Evolutionary conservation across 345 rosid species (phyloP), one percentile per base, ranked within the genome.

Genomic region (Orychophragmus violaceus): DNA sequence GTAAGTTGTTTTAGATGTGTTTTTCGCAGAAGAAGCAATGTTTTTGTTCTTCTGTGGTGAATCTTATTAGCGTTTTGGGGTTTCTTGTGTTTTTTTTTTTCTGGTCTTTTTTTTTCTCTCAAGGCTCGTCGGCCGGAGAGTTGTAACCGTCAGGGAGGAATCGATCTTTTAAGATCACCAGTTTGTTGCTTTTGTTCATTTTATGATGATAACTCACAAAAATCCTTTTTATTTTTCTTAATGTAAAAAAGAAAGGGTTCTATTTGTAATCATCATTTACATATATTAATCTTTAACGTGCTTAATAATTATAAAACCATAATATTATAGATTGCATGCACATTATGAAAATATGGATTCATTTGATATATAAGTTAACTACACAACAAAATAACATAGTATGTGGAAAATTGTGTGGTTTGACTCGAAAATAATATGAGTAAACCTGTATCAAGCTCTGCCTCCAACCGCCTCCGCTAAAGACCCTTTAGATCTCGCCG

Each of bases 1-100:
- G 68, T 59, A 59, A 66, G 76, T 59, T 65, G 66, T 66, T 37
- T 50, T 71, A 62, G 77, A 49, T 67, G 73, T 74, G 77, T 58
- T 71, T n/a, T 64, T 70, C 35, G 72, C 66, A 27, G 41, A 35
- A 71, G 59, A 30, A 50, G 62, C 66, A 27, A 39, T 57, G 69
- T 27, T 48, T 59, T 22, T 21, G 10, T 16, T 61, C 68, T 66
- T 74, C 63, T 66, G 72, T 74, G 77, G 58, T 59, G 77, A 60
- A 66, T 65, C 48, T 65, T 51, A 24, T 32, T 39, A 16, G 55
- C 12, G 64, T 59, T 62, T 66, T 74, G 6, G 2, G 56, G 72
- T 52, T 12, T 27, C 24, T 62, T 44, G 3, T 54, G 5, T 8
- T 14, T 30, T 22, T 57, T 10, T 13, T 8, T 28, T 23, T 17